Conservation (phyloP, 2,329 filamentous ascomycete species). For the Colletotrichum orbiculare region DNA sequence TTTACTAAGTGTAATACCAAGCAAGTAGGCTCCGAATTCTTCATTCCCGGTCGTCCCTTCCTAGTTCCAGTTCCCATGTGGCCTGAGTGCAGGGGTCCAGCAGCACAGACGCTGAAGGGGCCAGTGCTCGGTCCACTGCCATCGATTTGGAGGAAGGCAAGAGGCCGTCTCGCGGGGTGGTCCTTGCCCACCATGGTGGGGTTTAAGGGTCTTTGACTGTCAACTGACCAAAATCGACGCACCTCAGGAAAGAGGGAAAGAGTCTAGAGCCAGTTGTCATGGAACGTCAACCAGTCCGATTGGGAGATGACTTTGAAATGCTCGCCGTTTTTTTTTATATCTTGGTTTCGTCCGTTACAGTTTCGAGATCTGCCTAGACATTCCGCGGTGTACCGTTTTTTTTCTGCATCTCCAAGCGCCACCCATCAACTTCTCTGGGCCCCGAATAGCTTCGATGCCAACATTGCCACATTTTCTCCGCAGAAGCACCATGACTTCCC, state of each 20-base stretch:
- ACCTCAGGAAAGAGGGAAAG: background rate
- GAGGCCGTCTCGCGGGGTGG: conserved; percentile 16
- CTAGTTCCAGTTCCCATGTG: conserved; percentile 7
- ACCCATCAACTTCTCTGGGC: too few relatives aligned
- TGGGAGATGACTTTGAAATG: background rate
- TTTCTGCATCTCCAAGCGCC: too few relatives aligned
- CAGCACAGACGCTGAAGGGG: conserved; percentile 5
- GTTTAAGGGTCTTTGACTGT: conserved; percentile 31
- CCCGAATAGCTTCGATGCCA: too few relatives aligned
- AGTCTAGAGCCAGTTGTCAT: background rate
- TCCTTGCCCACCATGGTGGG: conserved; percentile 10
- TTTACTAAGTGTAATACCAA: too few relatives aligned
- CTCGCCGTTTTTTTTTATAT: background rate
- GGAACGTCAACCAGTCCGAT: background rate
- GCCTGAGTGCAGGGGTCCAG: conserved; percentile 12
- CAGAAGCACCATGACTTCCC: background rate
- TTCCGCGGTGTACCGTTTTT: too few relatives aligned
- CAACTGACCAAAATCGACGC: conserved; percentile 33
- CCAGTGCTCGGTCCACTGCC: conserved; percentile 11
- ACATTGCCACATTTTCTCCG: background rate
- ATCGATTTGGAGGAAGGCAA: conserved; percentile 9
- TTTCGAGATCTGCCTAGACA: too few relatives aligned
- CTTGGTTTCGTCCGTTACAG: too few relatives aligned
- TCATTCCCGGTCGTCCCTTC: conserved; percentile 1
- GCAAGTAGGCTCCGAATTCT: background rate